Evolutionary conservation across 257 asterid genomes (phyloP).

Genomic region (Lithospermum erythrorhizon): DNA sequence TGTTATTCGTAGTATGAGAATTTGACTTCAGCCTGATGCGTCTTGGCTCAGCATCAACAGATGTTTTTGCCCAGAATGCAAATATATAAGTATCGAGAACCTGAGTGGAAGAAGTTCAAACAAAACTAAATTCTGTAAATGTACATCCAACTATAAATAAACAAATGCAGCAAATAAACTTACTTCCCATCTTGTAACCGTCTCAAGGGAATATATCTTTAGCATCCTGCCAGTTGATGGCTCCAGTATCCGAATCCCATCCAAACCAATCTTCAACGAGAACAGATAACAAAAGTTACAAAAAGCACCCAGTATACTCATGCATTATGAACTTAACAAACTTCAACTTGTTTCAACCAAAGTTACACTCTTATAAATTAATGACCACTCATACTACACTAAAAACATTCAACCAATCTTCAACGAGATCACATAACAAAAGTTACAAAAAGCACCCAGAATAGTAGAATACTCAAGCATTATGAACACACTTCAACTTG

Average conservation of each 20-base stretch:
- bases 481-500: too few relatives aligned
- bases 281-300: neutral
- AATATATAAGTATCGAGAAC: conserved; percentile 71
- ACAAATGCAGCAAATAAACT: conserved; percentile 8
- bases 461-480: too few relatives aligned
- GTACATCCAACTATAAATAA: neutral
- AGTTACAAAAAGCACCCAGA: too few relatives aligned
- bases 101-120: conserved; percentile 18
- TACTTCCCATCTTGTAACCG: conserved; percentile 69
- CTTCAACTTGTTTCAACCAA: neutral
- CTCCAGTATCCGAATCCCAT: conserved; percentile 72
- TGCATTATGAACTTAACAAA: neutral
- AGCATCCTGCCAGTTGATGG: conserved; percentile 52
- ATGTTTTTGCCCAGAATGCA: conserved; percentile 79
- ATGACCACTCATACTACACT: too few relatives aligned
- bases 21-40: conserved; percentile 76
- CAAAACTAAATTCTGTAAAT: neutral
- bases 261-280: conserved; percentile 63
- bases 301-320: neutral
- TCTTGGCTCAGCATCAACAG: conserved; percentile 55
- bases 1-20: conserved; percentile 70
- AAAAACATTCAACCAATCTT: too few relatives aligned
- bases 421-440: too few relatives aligned
- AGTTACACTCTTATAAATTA: too few relatives aligned
- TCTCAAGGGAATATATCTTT: conserved; percentile 58